These are phyloP conservation scores for Aspergillus mulundensis DNA, from an alignment of 495 filamentous ascomycete species.

Conservation along the genomic window DNA sequence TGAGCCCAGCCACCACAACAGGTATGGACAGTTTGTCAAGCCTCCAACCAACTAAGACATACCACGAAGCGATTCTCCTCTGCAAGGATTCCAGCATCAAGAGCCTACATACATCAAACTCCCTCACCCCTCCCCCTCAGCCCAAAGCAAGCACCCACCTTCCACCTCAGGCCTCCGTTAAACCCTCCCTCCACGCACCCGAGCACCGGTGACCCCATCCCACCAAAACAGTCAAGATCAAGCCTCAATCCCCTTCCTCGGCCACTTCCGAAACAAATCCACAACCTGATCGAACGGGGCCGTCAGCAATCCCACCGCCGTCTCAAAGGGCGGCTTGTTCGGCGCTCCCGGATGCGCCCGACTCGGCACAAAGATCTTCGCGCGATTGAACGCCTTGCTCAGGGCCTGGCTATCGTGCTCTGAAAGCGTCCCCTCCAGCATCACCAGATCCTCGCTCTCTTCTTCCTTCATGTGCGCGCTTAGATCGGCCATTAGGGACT, in stretches of 20 bases:
- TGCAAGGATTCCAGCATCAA: no score
- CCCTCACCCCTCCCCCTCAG: no score
- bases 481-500: slow-evolving; percentile 49
- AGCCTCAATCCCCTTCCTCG: background rate
- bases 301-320: slow-evolving; percentile 23
- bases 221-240: background rate
- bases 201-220: no score
- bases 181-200: no score
- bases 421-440: slow-evolving; percentile 46
- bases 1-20: no score
- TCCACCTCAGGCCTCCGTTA: no score
- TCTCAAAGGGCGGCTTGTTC: slow-evolving; percentile 27
- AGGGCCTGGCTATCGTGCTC: slow-evolving; percentile 38
- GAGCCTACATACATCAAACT: no score
- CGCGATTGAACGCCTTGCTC: slow-evolving; percentile 50
- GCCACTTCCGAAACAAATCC: slow-evolving; percentile 35
- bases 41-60: no score
- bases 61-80: no score
- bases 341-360: slow-evolving; percentile 48
- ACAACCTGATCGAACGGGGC: slow-evolving; percentile 31
- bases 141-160: no score
- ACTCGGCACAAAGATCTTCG: slow-evolving; percentile 60
- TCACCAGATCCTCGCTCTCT: slow-evolving; percentile 49
- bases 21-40: no score
- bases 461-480: slow-evolving; percentile 56